Conservation (phyloP, 108 stramenopile genomes). For the Pseudonitzschia multiseries region DNA sequence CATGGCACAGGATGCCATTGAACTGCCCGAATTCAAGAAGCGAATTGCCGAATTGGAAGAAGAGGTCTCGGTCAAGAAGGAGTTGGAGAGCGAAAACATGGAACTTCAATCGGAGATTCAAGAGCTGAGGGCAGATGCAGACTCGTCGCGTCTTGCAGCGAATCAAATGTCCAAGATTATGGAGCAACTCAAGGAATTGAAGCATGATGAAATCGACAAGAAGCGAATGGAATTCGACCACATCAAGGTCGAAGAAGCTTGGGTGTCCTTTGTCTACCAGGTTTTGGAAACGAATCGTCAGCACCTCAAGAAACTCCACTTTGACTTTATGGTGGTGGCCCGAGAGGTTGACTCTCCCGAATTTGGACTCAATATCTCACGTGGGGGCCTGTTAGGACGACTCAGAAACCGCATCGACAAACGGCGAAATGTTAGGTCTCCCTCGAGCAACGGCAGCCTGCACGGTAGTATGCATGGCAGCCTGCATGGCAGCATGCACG, state of each 20-base stretch:
- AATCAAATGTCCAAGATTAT: slow-evolving; percentile 44
- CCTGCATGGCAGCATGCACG: not conserved
- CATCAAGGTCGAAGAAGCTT: slow-evolving; percentile 45
- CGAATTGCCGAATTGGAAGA: slow-evolving; percentile 38
- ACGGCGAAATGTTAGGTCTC: not conserved
- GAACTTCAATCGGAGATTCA: slow-evolving; percentile 36
- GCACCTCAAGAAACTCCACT: slow-evolving; percentile 36
- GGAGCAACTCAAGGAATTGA: slow-evolving; percentile 45
- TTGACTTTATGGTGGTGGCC: slow-evolving; percentile 40
- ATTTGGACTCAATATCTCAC: slow-evolving; percentile 8
- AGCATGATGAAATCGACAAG: slow-evolving; percentile 42
- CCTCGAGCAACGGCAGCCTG: not conserved
- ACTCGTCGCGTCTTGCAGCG: slow-evolving; percentile 40
- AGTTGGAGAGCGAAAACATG: slow-evolving; percentile 41
- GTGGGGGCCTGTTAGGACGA: slow-evolving; percentile 19
- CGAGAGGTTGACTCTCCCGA: slow-evolving; percentile 43
- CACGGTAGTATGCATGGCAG: not conserved
- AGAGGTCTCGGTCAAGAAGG: slow-evolving; percentile 25
- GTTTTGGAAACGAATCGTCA: slow-evolving; percentile 39
- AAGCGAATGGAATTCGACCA: slow-evolving; percentile 42
- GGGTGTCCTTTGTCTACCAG: slow-evolving; percentile 44
- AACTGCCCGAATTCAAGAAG: slow-evolving; percentile 37
- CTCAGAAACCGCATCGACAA: slow-evolving; percentile 9
- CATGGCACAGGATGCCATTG: slow-evolving; percentile 37
- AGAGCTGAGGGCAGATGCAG: slow-evolving; percentile 42